Percentiles rank a stretch among this genome's conserved stretches.
phyloP scores from a whole-genome alignment of 1,284 basidiomycete species.

The Trametes sp. region DNA sequence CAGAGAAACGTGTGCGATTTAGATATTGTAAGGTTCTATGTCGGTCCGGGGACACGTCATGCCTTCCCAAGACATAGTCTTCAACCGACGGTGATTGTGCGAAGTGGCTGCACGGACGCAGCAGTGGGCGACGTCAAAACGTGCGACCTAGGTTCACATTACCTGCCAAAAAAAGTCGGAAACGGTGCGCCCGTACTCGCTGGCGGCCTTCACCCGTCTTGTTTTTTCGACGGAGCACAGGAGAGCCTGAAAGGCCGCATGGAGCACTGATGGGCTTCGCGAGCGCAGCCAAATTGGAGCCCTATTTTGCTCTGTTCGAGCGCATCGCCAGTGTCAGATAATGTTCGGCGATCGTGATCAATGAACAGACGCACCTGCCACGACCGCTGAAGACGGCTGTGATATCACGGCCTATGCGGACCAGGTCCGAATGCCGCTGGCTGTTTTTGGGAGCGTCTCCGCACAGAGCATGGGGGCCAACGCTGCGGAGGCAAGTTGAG shows the following conservation, averaged over 20 bases:
- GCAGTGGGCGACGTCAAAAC: not conserved
- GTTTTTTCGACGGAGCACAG: not conserved
- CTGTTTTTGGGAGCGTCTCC: not conserved
- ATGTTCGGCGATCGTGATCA: constrained; percentile 13
- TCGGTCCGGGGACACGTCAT: not conserved
- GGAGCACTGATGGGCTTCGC: not conserved
- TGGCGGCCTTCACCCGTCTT: not conserved
- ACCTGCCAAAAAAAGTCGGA: not conserved
- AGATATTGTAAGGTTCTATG: constrained; percentile 7
- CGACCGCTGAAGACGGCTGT: not conserved
- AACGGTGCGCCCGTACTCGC: constrained; percentile 5
- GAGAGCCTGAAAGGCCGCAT: not conserved
- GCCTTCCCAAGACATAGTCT: not conserved
- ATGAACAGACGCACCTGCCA: not conserved
- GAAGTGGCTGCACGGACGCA: not conserved
- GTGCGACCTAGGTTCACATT: not conserved
- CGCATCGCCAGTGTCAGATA: constrained; percentile 14
- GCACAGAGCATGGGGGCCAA: not conserved
- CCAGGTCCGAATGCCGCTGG: not conserved
- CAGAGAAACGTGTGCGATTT: not conserved
- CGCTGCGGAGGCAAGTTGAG: not conserved
- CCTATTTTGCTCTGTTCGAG: not conserved
- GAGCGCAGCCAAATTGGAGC: not conserved
- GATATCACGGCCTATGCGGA: not conserved
- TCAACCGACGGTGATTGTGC: constrained; percentile 8